Conservation (phyloP, 768 basidiomycete genomes). For the Leccinum longicurvipes region DNA sequence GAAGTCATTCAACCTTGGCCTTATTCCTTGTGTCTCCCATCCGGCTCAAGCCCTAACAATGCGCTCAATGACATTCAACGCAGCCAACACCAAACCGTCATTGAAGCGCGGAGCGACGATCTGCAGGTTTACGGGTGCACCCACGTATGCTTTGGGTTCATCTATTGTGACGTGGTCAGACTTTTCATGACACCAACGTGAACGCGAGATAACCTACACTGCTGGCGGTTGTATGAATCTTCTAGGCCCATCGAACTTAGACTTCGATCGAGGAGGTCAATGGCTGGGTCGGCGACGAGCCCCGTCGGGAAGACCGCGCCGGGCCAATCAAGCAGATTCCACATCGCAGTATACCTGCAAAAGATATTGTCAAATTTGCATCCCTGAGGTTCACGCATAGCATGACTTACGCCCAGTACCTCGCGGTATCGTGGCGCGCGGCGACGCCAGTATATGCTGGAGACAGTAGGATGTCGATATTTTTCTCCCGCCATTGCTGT, state of each 20-base stretch:
- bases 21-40: not conserved
- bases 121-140: conserved; percentile 22
- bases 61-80: conserved; percentile 21
- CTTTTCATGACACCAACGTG: not conserved
- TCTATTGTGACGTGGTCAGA: conserved; percentile 14
- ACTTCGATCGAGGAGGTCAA: conserved; percentile 18
- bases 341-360: conserved; percentile 39
- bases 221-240: conserved; percentile 15
- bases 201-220: conserved; percentile 13
- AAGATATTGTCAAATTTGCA: not conserved
- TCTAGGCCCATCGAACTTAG: conserved; percentile 5
- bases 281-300: conserved; percentile 24
- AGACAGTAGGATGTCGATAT: conserved; percentile 39
- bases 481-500: conserved; percentile 37
- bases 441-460: conserved; percentile 38
- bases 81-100: conserved; percentile 28
- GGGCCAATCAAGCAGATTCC: conserved; percentile 46
- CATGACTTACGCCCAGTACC: conserved; percentile 31
- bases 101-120: conserved; percentile 24
- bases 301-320: conserved; percentile 44
- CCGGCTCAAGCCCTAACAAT: conserved; percentile 17
- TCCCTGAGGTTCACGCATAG: not conserved
- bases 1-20: not conserved
- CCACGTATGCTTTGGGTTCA: conserved; percentile 16
- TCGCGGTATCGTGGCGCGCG: conserved; percentile 34